Percentiles rank a stretch among this genome's conserved stretches.
Conservation (phyloP, 495 filamentous ascomycete genomes). For the Xylaria palmicola region DNA sequence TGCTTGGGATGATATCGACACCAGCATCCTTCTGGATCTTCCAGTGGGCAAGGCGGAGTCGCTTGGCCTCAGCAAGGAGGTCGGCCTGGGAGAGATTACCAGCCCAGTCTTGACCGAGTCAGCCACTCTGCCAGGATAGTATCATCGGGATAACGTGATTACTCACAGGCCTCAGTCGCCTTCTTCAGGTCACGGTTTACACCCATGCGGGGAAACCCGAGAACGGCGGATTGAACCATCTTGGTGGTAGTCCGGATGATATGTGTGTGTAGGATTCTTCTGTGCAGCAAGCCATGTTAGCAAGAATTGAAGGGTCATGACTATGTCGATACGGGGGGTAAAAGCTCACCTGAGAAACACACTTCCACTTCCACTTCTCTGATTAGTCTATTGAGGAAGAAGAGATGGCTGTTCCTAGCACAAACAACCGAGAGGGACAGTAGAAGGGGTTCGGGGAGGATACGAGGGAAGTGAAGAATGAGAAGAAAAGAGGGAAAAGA, state of each 20-base stretch:
- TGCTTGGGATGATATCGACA: conserved; percentile 95
- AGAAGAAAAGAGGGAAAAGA: not conserved
- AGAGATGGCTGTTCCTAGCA: conserved; percentile 18
- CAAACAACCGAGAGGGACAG: conserved; percentile 18
- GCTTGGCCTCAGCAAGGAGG: conserved; percentile 90
- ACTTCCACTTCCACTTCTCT: conserved; percentile 28
- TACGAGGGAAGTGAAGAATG: conserved; percentile 4
- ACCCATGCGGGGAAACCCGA: conserved; percentile 94
- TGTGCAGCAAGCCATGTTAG: conserved; percentile 8
- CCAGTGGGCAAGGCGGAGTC: conserved; percentile 94
- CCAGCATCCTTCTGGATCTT: conserved; percentile 98
- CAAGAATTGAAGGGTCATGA: not conserved
- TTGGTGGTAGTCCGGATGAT: conserved; percentile 43
- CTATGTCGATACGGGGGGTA: conserved; percentile 8
- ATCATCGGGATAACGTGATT: not conserved
- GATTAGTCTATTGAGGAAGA: conserved; percentile 12
- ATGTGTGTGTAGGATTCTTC: conserved; percentile 24
- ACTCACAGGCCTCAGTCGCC: conserved; percentile 80
- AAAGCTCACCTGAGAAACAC: conserved; percentile 25
- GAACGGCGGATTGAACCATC: conserved; percentile 76
- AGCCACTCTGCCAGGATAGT: conserved; percentile 5
- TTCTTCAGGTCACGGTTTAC: conserved; percentile 99
- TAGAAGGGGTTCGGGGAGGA: not conserved
- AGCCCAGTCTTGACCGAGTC: conserved; percentile 67
- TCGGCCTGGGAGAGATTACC: conserved; percentile 87